Evolutionary conservation across 2,329 filamentous ascomycete species (phyloP).

Genomic region (Lomentospora prolificans): DNA sequence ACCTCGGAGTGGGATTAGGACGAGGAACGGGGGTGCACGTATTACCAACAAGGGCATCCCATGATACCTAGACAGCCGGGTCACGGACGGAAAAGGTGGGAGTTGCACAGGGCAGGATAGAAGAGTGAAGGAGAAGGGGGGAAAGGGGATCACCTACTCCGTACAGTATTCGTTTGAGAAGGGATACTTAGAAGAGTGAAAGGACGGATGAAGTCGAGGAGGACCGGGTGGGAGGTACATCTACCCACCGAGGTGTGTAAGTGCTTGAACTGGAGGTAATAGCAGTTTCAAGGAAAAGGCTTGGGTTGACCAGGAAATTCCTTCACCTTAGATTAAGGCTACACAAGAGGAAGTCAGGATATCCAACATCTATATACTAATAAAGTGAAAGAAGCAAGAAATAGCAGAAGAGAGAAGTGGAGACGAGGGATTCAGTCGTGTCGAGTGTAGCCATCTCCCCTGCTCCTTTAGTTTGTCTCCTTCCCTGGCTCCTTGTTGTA

Average conservation of each 20-base stretch:
- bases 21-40: neutral
- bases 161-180: slow-evolving; percentile 9
- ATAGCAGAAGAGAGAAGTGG: too few species aligned
- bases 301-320: too few species aligned
- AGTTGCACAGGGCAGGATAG: neutral
- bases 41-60: neutral
- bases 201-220: neutral
- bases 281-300: too few species aligned
- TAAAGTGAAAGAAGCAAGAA: too few species aligned
- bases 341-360: too few species aligned
- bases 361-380: too few species aligned
- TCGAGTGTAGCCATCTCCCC: neutral
- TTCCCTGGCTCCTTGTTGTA: neutral
- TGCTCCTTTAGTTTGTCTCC: neutral
- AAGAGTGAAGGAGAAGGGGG: neutral
- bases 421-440: too few species aligned
- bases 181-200: neutral
- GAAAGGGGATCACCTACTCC: slow-evolving; percentile 6
- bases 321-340: too few species aligned
- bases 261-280: too few species aligned
- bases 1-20: neutral
- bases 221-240: neutral
- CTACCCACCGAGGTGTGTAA: neutral
- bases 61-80: neutral
- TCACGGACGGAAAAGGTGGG: neutral